A percentile compares a stretch with the other conserved stretches of the same genome.
Conservation (phyloP, 208 protist genomes). For the Angomonas ambiguus region DNA sequence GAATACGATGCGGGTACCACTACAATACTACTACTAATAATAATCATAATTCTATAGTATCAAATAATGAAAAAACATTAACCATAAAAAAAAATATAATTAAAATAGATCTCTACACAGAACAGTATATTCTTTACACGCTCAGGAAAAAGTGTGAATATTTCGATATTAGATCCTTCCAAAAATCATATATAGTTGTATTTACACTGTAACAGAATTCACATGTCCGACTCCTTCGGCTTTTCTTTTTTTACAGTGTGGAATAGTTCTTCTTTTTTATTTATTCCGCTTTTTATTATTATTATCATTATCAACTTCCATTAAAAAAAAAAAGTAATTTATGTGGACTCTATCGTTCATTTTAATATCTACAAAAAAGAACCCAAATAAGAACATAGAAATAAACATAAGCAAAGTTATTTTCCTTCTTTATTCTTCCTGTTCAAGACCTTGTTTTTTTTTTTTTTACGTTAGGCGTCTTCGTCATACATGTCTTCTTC, state of each 20-base stretch:
- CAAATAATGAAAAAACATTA: too few relatives aligned
- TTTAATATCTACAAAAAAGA: neutral
- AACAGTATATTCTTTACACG: neutral
- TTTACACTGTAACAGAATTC: too few relatives aligned
- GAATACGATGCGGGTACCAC: too few relatives aligned
- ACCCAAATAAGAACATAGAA: conserved; percentile 1
- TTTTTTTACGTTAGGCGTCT: conserved; percentile 7
- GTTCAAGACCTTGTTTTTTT: neutral
- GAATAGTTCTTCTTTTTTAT: too few relatives aligned
- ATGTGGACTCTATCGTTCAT: neutral
- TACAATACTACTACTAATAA: too few relatives aligned
- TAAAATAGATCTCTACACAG: neutral
- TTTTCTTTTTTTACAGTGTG: too few relatives aligned
- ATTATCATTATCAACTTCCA: neutral
- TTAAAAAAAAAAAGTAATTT: neutral
- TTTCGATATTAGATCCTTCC: too few relatives aligned
- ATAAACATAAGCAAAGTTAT: neutral
- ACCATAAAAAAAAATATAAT: neutral
- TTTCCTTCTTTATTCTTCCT: conserved; percentile 7
- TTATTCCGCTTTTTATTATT: neutral
- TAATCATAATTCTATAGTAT: too few relatives aligned
- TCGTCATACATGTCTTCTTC: conserved; percentile 35
- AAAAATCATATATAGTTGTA: too few relatives aligned
- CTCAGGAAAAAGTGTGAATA: too few relatives aligned
- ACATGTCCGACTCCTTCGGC: too few relatives aligned